Conservation (phyloP, 768 basidiomycete species). For the Lentinus brumalis region DNA sequence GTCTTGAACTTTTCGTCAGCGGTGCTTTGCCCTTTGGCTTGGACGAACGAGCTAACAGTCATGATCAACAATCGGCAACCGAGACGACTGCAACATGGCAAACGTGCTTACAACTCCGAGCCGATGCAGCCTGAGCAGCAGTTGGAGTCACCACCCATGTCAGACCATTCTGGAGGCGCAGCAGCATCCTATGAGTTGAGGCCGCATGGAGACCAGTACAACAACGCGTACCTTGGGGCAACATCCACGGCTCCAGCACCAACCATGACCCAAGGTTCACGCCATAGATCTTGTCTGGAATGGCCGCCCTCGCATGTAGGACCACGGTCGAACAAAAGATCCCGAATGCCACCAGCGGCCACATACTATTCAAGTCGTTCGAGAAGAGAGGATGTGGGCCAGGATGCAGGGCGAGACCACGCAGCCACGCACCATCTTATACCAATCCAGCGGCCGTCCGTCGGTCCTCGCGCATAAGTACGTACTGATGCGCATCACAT, state of each 20-base stretch:
- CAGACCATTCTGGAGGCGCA: conserved; percentile 54
- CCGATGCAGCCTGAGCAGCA: conserved; percentile 62
- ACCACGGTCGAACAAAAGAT: neutral
- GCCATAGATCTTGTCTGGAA: conserved; percentile 59
- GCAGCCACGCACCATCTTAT: too few relatives aligned
- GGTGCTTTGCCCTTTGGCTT: conserved; percentile 53
- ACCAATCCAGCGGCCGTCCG: too few relatives aligned
- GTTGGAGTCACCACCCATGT: conserved; percentile 73
- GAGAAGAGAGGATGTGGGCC: too few relatives aligned
- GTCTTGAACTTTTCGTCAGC: conserved; percentile 59
- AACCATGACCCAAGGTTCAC: conserved; percentile 78
- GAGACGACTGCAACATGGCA: neutral
- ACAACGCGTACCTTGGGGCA: conserved; percentile 53
- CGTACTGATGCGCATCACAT: too few relatives aligned
- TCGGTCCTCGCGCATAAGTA: too few relatives aligned
- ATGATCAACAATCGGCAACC: neutral
- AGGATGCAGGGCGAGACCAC: too few relatives aligned
- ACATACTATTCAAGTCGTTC: too few relatives aligned
- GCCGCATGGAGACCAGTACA: too few relatives aligned
- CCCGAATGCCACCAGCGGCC: too few relatives aligned
- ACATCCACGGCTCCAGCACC: conserved; percentile 81
- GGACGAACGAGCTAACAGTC: conserved; percentile 52
- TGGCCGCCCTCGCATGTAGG: conserved; percentile 2
- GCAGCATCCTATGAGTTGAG: neutral
- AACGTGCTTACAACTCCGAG: conserved; percentile 60